Percentiles rank a stretch among this genome's conserved stretches.
phyloP scores from a whole-genome alignment of 345 rosid species.

The Heritiera fomes region DNA sequence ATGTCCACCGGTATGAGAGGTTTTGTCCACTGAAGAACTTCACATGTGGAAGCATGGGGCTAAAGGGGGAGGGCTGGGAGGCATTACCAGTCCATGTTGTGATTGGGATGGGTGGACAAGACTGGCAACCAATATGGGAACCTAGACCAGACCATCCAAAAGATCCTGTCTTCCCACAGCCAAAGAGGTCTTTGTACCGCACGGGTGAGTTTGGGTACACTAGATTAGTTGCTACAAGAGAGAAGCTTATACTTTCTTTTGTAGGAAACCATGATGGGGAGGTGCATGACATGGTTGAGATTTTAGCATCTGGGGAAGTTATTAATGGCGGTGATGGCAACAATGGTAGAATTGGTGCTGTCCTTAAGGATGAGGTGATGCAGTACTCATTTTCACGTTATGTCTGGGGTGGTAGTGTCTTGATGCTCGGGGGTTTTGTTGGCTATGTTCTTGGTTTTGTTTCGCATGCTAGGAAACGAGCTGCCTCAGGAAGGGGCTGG shows the following conservation, averaged over 20 bases:
- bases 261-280: slow-evolving; percentile 88
- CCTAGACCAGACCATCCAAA: slow-evolving; percentile 69
- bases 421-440: slow-evolving; percentile 63
- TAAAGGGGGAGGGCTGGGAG: slow-evolving; percentile 45
- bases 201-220: slow-evolving; percentile 95
- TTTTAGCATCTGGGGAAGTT: slow-evolving; percentile 72
- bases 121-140: slow-evolving; percentile 84
- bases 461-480: slow-evolving; percentile 51
- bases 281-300: slow-evolving; percentile 84
- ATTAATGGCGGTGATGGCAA: slow-evolving; percentile 37
- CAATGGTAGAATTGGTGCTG: slow-evolving; percentile 19
- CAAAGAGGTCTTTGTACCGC: slow-evolving; percentile 70
- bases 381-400: slow-evolving; percentile 47
- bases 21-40: slow-evolving; percentile 85
- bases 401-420: slow-evolving; percentile 63
- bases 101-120: slow-evolving; percentile 97
- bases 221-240: slow-evolving; percentile 72
- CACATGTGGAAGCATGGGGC: slow-evolving; percentile 54
- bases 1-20: slow-evolving; percentile 90
- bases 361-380: slow-evolving; percentile 16
- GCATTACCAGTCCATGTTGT: slow-evolving; percentile 80
- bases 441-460: slow-evolving; percentile 70
- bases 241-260: slow-evolving; percentile 68
- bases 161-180: slow-evolving; percentile 77
- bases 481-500: slow-evolving; percentile 50